phyloP scores from a whole-genome alignment of 2,329 filamentous ascomycete genomes.

The Stagonosporopsis tanaceti region DNA sequence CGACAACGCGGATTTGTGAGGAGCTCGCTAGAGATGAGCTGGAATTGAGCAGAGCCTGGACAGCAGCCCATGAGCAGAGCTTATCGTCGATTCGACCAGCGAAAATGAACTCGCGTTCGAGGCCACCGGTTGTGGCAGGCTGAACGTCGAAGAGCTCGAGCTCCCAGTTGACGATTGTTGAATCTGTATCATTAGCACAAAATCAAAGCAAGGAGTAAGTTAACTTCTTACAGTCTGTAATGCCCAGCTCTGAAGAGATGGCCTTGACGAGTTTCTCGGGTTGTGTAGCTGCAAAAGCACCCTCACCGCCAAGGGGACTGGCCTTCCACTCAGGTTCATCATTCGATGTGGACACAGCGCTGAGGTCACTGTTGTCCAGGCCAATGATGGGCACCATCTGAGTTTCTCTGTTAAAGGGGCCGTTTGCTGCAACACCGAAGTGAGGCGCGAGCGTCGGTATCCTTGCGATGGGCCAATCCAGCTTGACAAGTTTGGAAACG shows the following conservation, averaged over 20 bases:
- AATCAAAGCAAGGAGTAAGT: neutral
- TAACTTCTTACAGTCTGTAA: constrained; percentile 63
- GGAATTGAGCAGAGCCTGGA: constrained; percentile 79
- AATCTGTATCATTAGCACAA: constrained; percentile 51
- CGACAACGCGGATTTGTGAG: constrained; percentile 84
- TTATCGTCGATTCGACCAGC: constrained; percentile 97
- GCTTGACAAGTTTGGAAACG: constrained; percentile 80
- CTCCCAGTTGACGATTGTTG: constrained; percentile 91
- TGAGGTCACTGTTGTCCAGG: constrained; percentile 74
- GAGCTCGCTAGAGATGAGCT: constrained; percentile 60
- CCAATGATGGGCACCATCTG: constrained; percentile 95
- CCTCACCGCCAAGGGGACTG: constrained; percentile 64
- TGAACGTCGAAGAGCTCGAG: constrained; percentile 93
- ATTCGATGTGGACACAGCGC: constrained; percentile 38
- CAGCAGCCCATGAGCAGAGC: constrained; percentile 91
- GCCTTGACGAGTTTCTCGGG: constrained; percentile 84
- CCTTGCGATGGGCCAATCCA: constrained; percentile 90
- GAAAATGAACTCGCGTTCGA: constrained; percentile 94
- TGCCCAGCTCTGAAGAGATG: constrained; percentile 79
- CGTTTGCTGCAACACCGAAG: constrained; percentile 76
- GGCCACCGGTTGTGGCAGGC: constrained; percentile 80
- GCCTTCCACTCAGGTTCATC: constrained; percentile 51
- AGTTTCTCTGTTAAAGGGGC: constrained; percentile 84
- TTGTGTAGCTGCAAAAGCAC: constrained; percentile 82
- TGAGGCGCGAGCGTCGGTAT: constrained; percentile 93